A percentile compares a stretch with the other conserved stretches of the same genome.
Conservation (phyloP, 169 alveolate genomes). For the Eimeria sp. region DNA sequence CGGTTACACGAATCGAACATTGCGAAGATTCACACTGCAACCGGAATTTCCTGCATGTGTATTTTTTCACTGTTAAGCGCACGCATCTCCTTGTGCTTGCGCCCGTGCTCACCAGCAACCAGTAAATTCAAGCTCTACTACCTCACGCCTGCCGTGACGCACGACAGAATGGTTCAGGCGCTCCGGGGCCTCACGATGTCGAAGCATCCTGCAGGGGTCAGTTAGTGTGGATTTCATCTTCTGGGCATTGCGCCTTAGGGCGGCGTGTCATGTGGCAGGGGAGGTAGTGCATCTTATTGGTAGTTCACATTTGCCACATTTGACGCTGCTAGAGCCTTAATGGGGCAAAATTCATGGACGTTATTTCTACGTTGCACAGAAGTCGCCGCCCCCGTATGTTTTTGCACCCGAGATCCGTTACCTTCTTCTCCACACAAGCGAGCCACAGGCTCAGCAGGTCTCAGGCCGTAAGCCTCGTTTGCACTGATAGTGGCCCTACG, state of each 20-base stretch:
- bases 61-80: neutral
- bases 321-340: neutral
- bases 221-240: neutral
- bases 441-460: slow-evolving; percentile 71
- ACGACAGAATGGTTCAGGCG: slow-evolving; percentile 83
- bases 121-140: slow-evolving; percentile 76
- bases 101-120: slow-evolving; percentile 53
- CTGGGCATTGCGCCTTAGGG: neutral
- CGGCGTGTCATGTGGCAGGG: neutral
- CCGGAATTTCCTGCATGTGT: neutral
- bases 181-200: slow-evolving; percentile 83
- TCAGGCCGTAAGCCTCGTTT: slow-evolving; percentile 69
- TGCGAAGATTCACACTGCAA: neutral
- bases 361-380: slow-evolving; percentile 6
- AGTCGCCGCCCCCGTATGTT: slow-evolving; percentile 75
- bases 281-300: neutral
- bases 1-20: neutral
- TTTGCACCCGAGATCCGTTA: slow-evolving; percentile 82
- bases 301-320: neutral
- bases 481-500: neutral
- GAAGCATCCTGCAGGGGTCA: slow-evolving; percentile 70
- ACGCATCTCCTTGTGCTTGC: neutral
- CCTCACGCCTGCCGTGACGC: slow-evolving; percentile 83
- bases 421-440: slow-evolving; percentile 79
- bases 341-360: neutral